Conservation (phyloP, 2,329 filamentous ascomycete genomes). For the Tolypocladium amazonense region DNA sequence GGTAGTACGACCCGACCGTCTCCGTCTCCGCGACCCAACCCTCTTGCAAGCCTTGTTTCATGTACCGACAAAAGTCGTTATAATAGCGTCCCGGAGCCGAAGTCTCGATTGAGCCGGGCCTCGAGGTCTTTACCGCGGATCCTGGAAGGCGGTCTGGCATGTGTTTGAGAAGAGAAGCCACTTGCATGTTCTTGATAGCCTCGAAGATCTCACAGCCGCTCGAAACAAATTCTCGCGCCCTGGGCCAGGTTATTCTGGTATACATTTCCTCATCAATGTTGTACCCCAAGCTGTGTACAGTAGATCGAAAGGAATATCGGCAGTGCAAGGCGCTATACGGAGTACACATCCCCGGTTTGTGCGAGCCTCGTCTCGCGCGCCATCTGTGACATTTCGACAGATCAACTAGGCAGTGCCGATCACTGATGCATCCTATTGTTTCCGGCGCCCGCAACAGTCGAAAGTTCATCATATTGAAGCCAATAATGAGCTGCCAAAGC, state of each 20-base stretch:
- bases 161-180: neutral
- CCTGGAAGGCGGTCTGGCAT: constrained; percentile 11
- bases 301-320: neutral
- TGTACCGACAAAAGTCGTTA: constrained; percentile 27
- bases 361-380: neutral
- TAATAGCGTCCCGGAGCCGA: constrained; percentile 31
- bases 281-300: neutral
- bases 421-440: neutral
- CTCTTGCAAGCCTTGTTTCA: constrained; percentile 28
- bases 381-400: neutral
- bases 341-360: neutral
- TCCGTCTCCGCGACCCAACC: constrained; percentile 33
- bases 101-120: constrained; percentile 27
- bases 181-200: constrained; percentile 20
- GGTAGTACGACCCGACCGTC: constrained; percentile 34
- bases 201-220: constrained; percentile 19
- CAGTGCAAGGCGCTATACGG: neutral
- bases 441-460: neutral
- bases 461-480: too few relatives aligned
- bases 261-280: neutral
- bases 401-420: neutral
- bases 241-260: too few relatives aligned
- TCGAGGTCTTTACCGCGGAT: constrained; percentile 36
- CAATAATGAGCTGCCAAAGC: neutral
- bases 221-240: constrained; percentile 15